These are phyloP conservation scores for Amborella trichopoda DNA, from an alignment of 164 flowering plant species.

Conservation along the genomic window DNA sequence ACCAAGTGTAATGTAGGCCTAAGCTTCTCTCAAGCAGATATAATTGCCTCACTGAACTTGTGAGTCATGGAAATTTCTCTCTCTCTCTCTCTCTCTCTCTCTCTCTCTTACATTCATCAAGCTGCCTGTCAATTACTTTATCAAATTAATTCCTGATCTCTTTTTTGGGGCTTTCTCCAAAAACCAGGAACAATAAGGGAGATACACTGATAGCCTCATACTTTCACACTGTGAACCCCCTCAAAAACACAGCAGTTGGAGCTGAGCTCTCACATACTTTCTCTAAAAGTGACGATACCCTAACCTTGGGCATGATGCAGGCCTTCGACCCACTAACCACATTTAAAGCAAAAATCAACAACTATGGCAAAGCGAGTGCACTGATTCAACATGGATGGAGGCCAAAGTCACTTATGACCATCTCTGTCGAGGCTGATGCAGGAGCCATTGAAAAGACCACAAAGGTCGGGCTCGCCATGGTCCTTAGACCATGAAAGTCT, in stretches of 20 bases:
- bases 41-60: slow-evolving; percentile 55
- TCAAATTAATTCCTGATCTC: no score
- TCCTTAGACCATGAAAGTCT: slow-evolving; percentile 48
- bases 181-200: slow-evolving; percentile 72
- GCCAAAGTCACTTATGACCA: slow-evolving; percentile 61
- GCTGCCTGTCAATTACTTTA: no score
- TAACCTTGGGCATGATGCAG: slow-evolving; percentile 76
- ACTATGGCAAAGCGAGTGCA: slow-evolving; percentile 58
- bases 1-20: slow-evolving; percentile 52
- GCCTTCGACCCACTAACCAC: slow-evolving; percentile 56
- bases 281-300: slow-evolving; percentile 54
- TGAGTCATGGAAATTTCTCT: no score
- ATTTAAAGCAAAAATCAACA: slow-evolving; percentile 66
- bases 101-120: background rate
- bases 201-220: slow-evolving; percentile 60
- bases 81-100: background rate
- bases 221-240: slow-evolving; percentile 50
- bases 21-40: slow-evolving; percentile 40
- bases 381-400: slow-evolving; percentile 88
- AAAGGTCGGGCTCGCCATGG: slow-evolving; percentile 71
- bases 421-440: slow-evolving; percentile 79
- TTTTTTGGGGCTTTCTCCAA: no score
- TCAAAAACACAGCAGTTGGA: slow-evolving; percentile 70
- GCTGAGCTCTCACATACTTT: slow-evolving; percentile 61
- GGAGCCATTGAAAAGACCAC: slow-evolving; percentile 68